Conservation (phyloP, 164 flowering plant species). For the Stephania yunnanensis region DNA sequence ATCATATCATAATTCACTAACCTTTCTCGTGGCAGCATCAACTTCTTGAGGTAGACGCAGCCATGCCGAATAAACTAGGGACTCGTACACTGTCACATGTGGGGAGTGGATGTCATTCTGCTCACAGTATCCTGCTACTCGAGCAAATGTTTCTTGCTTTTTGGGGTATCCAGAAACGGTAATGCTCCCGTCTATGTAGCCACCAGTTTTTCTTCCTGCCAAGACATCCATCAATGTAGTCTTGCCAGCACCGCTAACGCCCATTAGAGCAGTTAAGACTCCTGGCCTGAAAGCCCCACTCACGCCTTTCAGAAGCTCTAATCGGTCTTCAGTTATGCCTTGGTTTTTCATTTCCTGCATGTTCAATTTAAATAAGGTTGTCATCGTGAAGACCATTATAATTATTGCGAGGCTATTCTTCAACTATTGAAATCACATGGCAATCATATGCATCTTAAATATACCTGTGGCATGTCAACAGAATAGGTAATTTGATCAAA, state of each 20-base stretch:
- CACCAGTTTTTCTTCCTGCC: slow-evolving; percentile 47
- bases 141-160: slow-evolving; percentile 47
- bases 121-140: slow-evolving; percentile 49
- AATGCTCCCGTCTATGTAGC: slow-evolving; percentile 39
- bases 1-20: slow-evolving; percentile 4
- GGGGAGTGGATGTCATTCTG: slow-evolving; percentile 54
- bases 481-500: slow-evolving; percentile 42
- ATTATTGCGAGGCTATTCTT: not conserved
- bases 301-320: slow-evolving; percentile 39
- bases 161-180: slow-evolving; percentile 40
- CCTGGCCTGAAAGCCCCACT: slow-evolving; percentile 53
- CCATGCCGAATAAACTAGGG: slow-evolving; percentile 49
- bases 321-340: slow-evolving; percentile 32
- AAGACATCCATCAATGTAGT: slow-evolving; percentile 51
- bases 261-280: slow-evolving; percentile 51
- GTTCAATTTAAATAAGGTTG: not conserved
- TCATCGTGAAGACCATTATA: not conserved
- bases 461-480: slow-evolving; percentile 54
- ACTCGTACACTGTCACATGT: slow-evolving; percentile 43
- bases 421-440: not conserved
- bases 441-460: not conserved
- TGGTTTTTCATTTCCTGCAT: slow-evolving; percentile 54
- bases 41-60: slow-evolving; percentile 40
- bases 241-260: slow-evolving; percentile 56
- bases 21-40: slow-evolving; percentile 36